A percentile compares a stretch with the other conserved stretches of the same genome.
Conservation (phyloP, 495 filamentous ascomycete species). For the Glonium stellatum region DNA sequence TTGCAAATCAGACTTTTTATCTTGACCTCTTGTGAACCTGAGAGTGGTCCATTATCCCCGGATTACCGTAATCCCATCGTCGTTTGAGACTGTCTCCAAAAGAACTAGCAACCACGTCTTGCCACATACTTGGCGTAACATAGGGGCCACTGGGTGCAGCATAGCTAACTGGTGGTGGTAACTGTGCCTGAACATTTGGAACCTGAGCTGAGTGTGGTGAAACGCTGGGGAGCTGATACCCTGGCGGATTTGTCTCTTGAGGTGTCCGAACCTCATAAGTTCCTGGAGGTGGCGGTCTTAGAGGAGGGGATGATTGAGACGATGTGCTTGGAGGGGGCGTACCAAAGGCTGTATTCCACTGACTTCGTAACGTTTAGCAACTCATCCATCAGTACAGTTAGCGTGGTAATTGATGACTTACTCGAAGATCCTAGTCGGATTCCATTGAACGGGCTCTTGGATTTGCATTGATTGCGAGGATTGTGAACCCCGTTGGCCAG, state of each 20-base stretch:
- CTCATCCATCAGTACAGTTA: neutral
- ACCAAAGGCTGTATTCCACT: constrained; percentile 90
- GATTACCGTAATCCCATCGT: constrained; percentile 51
- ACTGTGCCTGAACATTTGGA: constrained; percentile 12
- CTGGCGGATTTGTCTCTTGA: constrained; percentile 20
- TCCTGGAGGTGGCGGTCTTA: constrained; percentile 36
- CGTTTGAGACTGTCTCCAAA: constrained; percentile 75
- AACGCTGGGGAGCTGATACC: constrained; percentile 21
- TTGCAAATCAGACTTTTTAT: constrained; percentile 1
- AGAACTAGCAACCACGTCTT: constrained; percentile 85
- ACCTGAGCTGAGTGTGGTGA: constrained; percentile 19
- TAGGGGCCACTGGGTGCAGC: constrained; percentile 44
- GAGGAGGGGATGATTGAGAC: constrained; percentile 32
- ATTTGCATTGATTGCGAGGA: constrained; percentile 49
- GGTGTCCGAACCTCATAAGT: constrained; percentile 25
- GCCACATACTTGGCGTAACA: constrained; percentile 93
- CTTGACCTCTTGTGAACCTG: constrained; percentile 24
- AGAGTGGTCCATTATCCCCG: constrained; percentile 24
- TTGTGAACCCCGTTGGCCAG: constrained; percentile 46
- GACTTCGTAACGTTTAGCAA: constrained; percentile 48
- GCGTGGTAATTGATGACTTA: constrained; percentile 44
- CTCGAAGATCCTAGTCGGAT: constrained; percentile 90
- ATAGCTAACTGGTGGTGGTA: constrained; percentile 22
- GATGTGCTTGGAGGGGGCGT: constrained; percentile 40
- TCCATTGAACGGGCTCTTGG: constrained; percentile 71